Evolutionary conservation across 257 asterid species (phyloP), one percentile per base, ranked within the genome.

Genomic region (Salvia miltiorrhiza): DNA sequence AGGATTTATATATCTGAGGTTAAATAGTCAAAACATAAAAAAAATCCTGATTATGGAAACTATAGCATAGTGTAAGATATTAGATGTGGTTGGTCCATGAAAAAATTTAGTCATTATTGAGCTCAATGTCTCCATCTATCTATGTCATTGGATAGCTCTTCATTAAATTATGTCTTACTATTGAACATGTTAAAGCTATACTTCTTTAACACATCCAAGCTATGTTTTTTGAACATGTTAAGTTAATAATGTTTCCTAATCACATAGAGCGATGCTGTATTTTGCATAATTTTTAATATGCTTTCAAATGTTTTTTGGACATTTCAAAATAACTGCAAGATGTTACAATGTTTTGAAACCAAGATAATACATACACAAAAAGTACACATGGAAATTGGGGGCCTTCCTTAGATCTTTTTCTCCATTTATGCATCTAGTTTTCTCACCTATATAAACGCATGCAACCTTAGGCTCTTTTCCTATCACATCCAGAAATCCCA

Each of bases 391-490:
- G 72, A 58, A 64, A 58, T 70, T 73, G 58, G 77, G 71, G 37
- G 48, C 70, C 61, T 20, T 30, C 33, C 6, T 65, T 54, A 19
- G 56, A 65, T 52, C 58, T 40, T 72, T 67, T 77, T 48, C 73
- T 47, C 52, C 65, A 72, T 44, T 55, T 53, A 53, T 40, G 26
- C 58, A 20, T 17, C 9, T 13, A 20, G 60, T 40, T 61, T 56
- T 66, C 55, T 44, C 62, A 47, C 73, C 78, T 69, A 73, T 78
- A 78, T 47, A 78, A 77, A 41, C 41, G n/a, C 67, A 70, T 41
- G 28, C 63, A 54, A 21, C 50, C 72, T 33, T 61, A 61, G 37
- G 40, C 63, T 62, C 61, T 48, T 52, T 55, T 24, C 58, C 69
- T 68, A 53, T 61, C 78, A 64, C 74, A 67, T 69, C 77, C 47